Conservation (phyloP, 108 stramenopile species). For the Aurantiochytrium sp. region DNA sequence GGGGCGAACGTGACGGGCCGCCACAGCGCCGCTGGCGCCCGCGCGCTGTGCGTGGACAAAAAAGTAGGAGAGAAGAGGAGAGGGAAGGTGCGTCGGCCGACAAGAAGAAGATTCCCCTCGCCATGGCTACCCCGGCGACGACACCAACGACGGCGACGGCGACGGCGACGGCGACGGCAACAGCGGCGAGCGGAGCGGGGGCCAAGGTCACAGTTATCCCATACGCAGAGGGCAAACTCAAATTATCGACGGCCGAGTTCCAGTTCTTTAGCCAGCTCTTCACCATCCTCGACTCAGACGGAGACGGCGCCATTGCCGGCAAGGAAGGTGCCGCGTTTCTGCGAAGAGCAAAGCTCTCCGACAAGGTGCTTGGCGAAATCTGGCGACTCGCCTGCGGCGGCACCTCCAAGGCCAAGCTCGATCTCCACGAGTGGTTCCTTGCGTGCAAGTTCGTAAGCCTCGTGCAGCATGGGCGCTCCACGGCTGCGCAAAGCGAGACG, state of each 20-base stretch:
- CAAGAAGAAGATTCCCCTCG: too few relatives aligned
- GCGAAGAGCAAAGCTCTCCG: not conserved
- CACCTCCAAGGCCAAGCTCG: not conserved
- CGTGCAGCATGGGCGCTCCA: not conserved
- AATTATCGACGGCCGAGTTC: not conserved
- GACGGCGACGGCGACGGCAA: too few relatives aligned
- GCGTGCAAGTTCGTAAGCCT: not conserved
- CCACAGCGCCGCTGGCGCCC: too few relatives aligned
- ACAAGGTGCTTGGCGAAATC: not conserved
- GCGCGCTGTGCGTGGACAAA: too few relatives aligned
- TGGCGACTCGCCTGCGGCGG: conserved; percentile 11
- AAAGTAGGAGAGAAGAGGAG: too few relatives aligned
- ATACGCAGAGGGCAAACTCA: not conserved
- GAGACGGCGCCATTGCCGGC: not conserved
- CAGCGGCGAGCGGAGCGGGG: not conserved
- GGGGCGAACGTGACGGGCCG: too few relatives aligned
- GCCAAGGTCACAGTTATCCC: not conserved
- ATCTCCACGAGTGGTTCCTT: not conserved
- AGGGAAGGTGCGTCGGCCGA: too few relatives aligned
- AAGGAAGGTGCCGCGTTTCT: not conserved
- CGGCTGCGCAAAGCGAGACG: not conserved
- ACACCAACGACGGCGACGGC: too few relatives aligned
- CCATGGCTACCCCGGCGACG: too few relatives aligned
- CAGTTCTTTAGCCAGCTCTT: not conserved
- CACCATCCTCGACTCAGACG: not conserved